Percentiles rank a stretch among this genome's conserved stretches.
phyloP scores from a whole-genome alignment of 2,329 filamentous ascomycete genomes.

The Hypoxylon rubiginosum region DNA sequence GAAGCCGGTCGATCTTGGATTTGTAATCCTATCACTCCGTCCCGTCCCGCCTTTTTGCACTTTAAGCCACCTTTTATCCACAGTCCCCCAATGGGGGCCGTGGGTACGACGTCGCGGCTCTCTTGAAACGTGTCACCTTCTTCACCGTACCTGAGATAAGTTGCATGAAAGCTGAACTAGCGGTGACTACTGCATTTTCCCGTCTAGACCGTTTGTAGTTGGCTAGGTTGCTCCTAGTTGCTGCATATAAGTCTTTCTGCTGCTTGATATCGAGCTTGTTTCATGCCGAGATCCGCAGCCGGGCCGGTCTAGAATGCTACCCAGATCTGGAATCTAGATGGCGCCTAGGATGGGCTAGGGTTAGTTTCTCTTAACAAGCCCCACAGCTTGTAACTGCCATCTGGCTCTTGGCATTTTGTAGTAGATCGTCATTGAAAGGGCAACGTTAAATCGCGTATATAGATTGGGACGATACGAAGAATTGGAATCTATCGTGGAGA shows the following conservation, averaged over 20 bases:
- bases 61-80: not conserved
- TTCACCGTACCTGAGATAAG: not conserved
- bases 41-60: not conserved
- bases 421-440: not conserved
- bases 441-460: not conserved
- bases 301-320: not conserved
- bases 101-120: constrained; percentile 5
- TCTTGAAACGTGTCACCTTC: constrained; percentile 27
- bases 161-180: not conserved
- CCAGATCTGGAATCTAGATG: not conserved
- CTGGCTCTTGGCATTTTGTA: not conserved
- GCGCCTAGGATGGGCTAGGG: not conserved
- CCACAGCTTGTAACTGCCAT: not conserved
- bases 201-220: not conserved
- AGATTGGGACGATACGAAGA: not conserved
- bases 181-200: not conserved
- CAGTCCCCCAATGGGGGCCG: not conserved
- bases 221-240: not conserved
- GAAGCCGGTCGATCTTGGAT: constrained; percentile 11
- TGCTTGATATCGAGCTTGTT: not conserved
- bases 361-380: not conserved
- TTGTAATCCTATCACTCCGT: constrained; percentile 11
- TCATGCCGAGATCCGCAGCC: not conserved
- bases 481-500: too few species aligned
- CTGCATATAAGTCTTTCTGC: not conserved